phyloP scores from a whole-genome alignment of 441 rosid species.

The Erodium moschatum region DNA sequence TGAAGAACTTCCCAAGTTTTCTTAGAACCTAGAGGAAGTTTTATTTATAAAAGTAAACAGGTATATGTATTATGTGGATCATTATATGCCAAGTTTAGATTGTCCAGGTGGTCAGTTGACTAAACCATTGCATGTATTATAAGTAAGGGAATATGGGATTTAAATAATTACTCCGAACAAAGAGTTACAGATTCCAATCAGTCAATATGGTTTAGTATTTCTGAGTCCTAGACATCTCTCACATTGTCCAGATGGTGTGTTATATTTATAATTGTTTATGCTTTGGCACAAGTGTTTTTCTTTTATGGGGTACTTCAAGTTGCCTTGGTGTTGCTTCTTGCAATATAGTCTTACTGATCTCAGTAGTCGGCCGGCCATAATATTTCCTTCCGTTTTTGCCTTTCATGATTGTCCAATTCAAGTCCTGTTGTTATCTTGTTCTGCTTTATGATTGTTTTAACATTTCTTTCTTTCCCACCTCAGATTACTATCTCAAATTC shows the following conservation, averaged over 20 bases:
- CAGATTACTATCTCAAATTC: constrained; percentile 93
- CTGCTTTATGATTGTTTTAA: constrained; percentile 6
- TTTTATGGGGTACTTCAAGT: background rate
- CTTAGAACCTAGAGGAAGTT: background rate
- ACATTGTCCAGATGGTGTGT: background rate
- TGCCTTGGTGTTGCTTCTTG: background rate
- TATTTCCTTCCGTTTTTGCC: background rate
- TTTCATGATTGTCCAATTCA: background rate
- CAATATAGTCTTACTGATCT: background rate
- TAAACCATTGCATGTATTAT: background rate
- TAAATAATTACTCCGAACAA: background rate
- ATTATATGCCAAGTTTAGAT: background rate
- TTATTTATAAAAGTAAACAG: background rate
- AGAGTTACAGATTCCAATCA: constrained; percentile 1
- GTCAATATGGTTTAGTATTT: constrained; percentile 1
- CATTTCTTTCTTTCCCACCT: constrained; percentile 18
- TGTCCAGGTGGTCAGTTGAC: constrained; percentile 6
- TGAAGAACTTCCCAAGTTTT: background rate
- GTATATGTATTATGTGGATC: constrained; percentile 3
- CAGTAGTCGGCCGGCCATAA: background rate
- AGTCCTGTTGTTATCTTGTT: background rate
- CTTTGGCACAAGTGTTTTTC: background rate
- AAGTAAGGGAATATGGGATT: background rate
- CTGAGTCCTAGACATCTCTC: background rate
- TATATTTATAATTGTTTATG: constrained; percentile 6